phyloP scores from a whole-genome alignment of 2,329 filamentous ascomycete species.

The Phialocephala subalpina region DNA sequence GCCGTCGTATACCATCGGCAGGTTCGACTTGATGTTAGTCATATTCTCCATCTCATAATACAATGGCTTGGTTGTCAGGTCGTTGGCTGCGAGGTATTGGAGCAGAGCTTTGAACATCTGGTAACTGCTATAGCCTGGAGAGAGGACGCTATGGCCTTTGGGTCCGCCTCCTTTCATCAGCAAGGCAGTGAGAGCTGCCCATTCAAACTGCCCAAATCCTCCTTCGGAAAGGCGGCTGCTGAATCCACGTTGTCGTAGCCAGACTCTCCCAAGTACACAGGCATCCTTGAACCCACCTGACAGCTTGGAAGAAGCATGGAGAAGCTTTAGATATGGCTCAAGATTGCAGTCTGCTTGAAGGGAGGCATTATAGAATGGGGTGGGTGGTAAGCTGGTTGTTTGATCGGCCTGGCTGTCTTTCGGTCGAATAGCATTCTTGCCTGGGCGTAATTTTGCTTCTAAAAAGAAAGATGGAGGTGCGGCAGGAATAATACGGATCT shows the following conservation, averaged over 20 bases:
- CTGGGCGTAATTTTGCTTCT: conserved; percentile 72
- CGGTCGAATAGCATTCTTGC: conserved; percentile 73
- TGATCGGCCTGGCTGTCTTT: conserved; percentile 56
- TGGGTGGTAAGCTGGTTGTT: conserved; percentile 54
- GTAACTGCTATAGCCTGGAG: conserved; percentile 84
- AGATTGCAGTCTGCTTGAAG: conserved; percentile 80
- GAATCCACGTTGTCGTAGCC: conserved; percentile 90
- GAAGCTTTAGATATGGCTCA: conserved; percentile 75
- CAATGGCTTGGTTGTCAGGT: conserved; percentile 74
- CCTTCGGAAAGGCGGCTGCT: conserved; percentile 73
- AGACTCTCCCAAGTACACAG: conserved; percentile 84
- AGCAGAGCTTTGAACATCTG: conserved; percentile 94
- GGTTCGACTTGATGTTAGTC: conserved; percentile 51
- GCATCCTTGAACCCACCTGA: conserved; percentile 73
- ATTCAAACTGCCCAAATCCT: conserved; percentile 94
- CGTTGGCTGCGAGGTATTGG: conserved; percentile 82
- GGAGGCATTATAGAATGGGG: conserved; percentile 89
- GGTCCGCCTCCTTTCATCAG: conserved; percentile 80
- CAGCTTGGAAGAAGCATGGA: conserved; percentile 73
- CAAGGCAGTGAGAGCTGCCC: conserved; percentile 81
- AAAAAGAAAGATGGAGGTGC: conserved; percentile 75
- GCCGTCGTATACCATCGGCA: conserved; percentile 82
- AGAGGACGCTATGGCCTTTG: conserved; percentile 75
- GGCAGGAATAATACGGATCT: conserved; percentile 81
- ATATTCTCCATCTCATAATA: conserved; percentile 53